Conservation (phyloP, 108 stramenopile species). For the Discostella pseudostelligera region DNA sequence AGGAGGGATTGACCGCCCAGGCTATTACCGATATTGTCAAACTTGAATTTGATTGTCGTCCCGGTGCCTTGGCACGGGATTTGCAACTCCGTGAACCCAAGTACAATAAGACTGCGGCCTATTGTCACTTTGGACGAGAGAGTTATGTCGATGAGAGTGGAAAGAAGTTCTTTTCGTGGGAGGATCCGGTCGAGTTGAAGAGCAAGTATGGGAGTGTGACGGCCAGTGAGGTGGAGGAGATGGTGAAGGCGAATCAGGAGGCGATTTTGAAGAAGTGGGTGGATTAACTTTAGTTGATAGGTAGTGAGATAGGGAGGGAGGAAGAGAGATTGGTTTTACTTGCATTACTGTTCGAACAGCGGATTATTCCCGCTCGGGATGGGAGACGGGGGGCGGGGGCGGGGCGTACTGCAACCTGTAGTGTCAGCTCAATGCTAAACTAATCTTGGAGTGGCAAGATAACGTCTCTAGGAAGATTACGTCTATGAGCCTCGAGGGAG, state of each 20-base stretch:
- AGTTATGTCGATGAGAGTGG: slow-evolving; percentile 57
- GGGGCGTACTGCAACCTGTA: no score
- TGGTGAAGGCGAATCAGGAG: slow-evolving; percentile 62
- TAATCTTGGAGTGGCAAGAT: no score
- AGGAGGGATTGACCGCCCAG: slow-evolving; percentile 83
- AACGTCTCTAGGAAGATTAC: no score
- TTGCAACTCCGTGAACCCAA: slow-evolving; percentile 86
- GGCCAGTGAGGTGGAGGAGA: slow-evolving; percentile 50
- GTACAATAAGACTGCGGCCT: slow-evolving; percentile 94
- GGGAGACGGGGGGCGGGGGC: no score
- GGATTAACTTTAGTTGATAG: slow-evolving; percentile 40
- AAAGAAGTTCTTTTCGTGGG: slow-evolving; percentile 95
- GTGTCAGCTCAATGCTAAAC: no score
- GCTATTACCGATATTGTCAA: slow-evolving; percentile 93
- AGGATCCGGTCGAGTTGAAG: slow-evolving; percentile 82
- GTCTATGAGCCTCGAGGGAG: no score
- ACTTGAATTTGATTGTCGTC: slow-evolving; percentile 91
- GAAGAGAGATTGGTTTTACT: no score
- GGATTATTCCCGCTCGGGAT: no score
- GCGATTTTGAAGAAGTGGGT: slow-evolving; percentile 83
- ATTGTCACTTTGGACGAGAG: slow-evolving; percentile 95
- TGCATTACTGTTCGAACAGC: no score
- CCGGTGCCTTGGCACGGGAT: slow-evolving; percentile 92
- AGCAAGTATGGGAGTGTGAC: slow-evolving; percentile 66
- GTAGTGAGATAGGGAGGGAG: no score